Conservation (phyloP, 73 alveolate species). For the Tetrahymena thermophila region DNA sequence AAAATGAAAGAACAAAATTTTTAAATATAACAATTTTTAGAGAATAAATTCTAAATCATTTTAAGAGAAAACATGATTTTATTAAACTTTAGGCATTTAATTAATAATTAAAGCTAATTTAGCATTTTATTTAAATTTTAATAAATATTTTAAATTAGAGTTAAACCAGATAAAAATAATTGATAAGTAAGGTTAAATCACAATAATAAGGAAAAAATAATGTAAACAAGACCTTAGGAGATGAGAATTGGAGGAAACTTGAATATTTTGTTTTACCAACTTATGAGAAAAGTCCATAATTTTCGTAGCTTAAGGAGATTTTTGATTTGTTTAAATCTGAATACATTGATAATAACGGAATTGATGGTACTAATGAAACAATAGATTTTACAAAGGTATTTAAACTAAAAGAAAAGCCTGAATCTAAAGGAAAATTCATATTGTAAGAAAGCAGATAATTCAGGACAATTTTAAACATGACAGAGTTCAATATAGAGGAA, state of each 20-base stretch:
- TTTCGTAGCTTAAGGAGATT: neutral
- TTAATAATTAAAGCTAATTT: too few species aligned
- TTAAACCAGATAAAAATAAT: neutral
- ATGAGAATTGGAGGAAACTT: neutral
- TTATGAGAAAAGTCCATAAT: neutral
- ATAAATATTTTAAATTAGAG: too few species aligned
- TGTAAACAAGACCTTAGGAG: neutral
- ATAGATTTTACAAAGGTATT: constrained; percentile 9
- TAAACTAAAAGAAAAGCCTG: constrained; percentile 5
- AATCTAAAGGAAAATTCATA: neutral
- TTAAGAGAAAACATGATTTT: too few species aligned
- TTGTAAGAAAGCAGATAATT: neutral
- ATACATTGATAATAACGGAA: neutral
- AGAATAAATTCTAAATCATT: too few species aligned
- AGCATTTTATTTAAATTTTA: too few species aligned
- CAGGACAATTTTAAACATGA: neutral
- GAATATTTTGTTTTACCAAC: neutral
- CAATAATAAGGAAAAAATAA: neutral
- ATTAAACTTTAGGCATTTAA: too few species aligned
- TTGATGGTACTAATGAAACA: neutral
- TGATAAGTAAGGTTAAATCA: neutral
- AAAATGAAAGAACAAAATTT: too few species aligned
- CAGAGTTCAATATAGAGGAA: constrained; percentile 22
- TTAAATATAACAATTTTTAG: too few species aligned
- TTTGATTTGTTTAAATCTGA: neutral